Conservation (phyloP, 257 asterid genomes). For the Scutellaria baicalensis region DNA sequence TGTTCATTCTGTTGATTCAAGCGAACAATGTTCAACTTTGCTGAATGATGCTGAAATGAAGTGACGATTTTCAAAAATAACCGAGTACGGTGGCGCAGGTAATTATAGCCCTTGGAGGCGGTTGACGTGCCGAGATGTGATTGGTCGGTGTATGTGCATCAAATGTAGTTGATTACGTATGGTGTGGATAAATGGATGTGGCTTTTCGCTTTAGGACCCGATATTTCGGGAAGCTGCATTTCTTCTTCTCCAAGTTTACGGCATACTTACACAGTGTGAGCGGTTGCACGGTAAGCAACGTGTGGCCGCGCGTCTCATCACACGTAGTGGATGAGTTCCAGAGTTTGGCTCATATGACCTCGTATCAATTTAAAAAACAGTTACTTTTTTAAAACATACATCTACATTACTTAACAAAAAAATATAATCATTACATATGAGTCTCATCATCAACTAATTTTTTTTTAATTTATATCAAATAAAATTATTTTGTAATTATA, state of each 20-base stretch:
- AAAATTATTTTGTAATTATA: too few species aligned
- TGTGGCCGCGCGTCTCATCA: background rate
- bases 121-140: constrained; percentile 5
- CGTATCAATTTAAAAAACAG: too few species aligned
- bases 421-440: too few species aligned
- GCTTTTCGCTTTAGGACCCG: background rate
- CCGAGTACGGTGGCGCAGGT: constrained; percentile 5
- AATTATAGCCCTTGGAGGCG: background rate
- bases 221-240: constrained; percentile 2
- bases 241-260: constrained; percentile 25
- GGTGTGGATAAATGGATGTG: background rate
- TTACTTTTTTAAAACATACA: too few species aligned
- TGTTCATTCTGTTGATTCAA: constrained; percentile 40
- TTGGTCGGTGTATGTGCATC: constrained; percentile 6
- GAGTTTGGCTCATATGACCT: too few species aligned
- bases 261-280: constrained; percentile 5
- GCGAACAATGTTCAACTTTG: background rate
- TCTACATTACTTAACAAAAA: too few species aligned
- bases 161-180: background rate
- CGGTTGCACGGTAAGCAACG: constrained; percentile 19
- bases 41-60: background rate
- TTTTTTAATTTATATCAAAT: too few species aligned
- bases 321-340: background rate
- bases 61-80: background rate
- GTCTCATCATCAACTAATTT: too few species aligned